These are phyloP conservation scores for Penicillium sp. DNA, from an alignment of 2,329 filamentous ascomycete species.

Conservation along the genomic window DNA sequence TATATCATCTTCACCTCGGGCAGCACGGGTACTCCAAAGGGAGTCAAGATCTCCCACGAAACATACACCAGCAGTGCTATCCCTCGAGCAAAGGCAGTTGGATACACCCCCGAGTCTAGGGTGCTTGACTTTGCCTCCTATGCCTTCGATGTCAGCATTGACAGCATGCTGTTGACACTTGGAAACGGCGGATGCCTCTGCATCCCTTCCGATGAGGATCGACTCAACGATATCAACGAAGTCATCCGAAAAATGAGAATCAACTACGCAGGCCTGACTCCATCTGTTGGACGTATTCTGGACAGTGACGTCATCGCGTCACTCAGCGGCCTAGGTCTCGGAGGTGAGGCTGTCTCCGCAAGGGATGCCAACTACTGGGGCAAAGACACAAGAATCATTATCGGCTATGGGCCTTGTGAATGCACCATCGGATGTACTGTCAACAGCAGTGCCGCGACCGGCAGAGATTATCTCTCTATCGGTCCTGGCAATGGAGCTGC, in stretches of 20 bases:
- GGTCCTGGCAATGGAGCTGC: conserved; percentile 38
- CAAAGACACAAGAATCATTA: conserved; percentile 45
- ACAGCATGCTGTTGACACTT: conserved; percentile 58
- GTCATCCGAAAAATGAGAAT: conserved; percentile 54
- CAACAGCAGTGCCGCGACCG: conserved; percentile 36
- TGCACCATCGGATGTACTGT: conserved; percentile 45
- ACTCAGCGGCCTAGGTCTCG: conserved; percentile 44
- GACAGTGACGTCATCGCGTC: conserved; percentile 44
- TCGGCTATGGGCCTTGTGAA: conserved; percentile 48
- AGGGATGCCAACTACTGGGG: conserved; percentile 46
- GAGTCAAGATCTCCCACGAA: conserved; percentile 62
- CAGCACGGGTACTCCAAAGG: conserved; percentile 55
- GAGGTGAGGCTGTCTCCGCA: conserved; percentile 47
- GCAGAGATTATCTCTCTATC: conserved; percentile 41
- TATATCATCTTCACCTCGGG: conserved; percentile 64
- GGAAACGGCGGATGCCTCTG: conserved; percentile 61
- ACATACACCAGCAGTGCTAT: conserved; percentile 60
- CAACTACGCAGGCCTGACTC: conserved; percentile 61
- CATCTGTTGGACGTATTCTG: conserved; percentile 56
- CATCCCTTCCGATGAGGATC: conserved; percentile 54
- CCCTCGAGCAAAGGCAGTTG: conserved; percentile 54
- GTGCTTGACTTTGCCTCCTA: conserved; percentile 62
- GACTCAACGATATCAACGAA: conserved; percentile 51
- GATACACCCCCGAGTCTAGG: conserved; percentile 54
- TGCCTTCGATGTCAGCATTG: conserved; percentile 55